Evolutionary conservation across 176 grass and related monocot species (phyloP), one percentile per base, ranked within the genome.

Genomic region (Bromus sterilis): DNA sequence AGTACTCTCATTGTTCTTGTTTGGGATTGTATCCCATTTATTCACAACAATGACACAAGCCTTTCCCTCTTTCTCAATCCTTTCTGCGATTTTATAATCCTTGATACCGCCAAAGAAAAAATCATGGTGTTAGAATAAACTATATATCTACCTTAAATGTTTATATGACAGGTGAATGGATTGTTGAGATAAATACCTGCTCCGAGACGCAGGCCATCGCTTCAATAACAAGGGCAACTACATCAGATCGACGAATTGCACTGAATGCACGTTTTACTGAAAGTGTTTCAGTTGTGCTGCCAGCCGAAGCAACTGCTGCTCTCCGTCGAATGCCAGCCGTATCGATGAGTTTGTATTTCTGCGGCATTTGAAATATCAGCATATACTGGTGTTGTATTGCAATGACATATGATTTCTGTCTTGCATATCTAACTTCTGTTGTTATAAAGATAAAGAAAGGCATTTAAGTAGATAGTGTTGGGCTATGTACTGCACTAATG

Each of bases 1-100:
- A 12, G 89, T 91, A 16, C 89, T 97, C 62, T 97, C 78, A 71
- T 97, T 83, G 77, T 92, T 97, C 89, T 97, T 97, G 48, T 97
- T 97, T 85, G 94, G 94, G 53, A 97, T 97, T n/a, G 94, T 97
- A 75, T 97, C 94, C 94, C 94, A 97, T 89, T 97, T 97, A 68
- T 97, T 97, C 35, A 97, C 92, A 80, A 97, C 94, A 83, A 97
- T 80, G 21, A 97, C 84, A 59, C 94, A 97, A n/a, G 87, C 94
- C 83, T 97, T 97, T 87, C 92, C 94, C 89, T 94, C 92, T 79
- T 78, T 94, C 64, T 97, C 94, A 87, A 97, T 92, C 75, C 87
- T 87, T 90, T 97, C 94, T 74, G 91, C 94, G 66, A 94, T 97
- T 90, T 80, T 97, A 70, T 71, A 86, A 78, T 97, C 94, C 94